A percentile compares a stretch with the other conserved stretches of the same genome.
Evolutionary conservation across 164 flowering plant genomes (phyloP).

Genomic region (Vitis cinerea): DNA sequence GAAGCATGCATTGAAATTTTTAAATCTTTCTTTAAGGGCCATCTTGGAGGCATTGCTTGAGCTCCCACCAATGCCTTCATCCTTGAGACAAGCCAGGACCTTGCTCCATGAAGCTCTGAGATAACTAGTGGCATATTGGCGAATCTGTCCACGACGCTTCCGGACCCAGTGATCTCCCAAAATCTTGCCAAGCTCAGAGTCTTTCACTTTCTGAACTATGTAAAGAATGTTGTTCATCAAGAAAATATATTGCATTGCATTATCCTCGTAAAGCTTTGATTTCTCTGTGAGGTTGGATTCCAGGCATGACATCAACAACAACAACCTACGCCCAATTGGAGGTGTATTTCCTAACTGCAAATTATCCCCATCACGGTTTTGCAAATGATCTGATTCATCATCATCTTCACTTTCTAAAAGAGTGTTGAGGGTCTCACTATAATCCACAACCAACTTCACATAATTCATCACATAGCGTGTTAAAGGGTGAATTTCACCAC

Average conservation of each 20-base stretch:
- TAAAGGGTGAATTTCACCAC: constrained; percentile 74
- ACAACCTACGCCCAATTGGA: constrained; percentile 46
- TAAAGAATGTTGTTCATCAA: constrained; percentile 84
- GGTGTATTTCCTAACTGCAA: constrained; percentile 25
- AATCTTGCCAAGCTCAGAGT: constrained; percentile 68
- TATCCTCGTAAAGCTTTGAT: constrained; percentile 68
- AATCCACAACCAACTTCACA: constrained; percentile 67
- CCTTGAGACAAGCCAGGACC: constrained; percentile 69
- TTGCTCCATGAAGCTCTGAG: constrained; percentile 86
- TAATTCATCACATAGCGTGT: constrained; percentile 90
- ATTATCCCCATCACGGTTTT: constrained; percentile 26
- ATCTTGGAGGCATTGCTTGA: constrained; percentile 62
- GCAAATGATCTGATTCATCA: constrained; percentile 11
- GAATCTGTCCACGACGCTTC: constrained; percentile 61
- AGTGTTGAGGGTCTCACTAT: constrained; percentile 54
- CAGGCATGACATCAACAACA: constrained; percentile 41
- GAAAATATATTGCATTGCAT: constrained; percentile 69
- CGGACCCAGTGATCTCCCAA: constrained; percentile 86
- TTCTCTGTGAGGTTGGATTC: constrained; percentile 82
- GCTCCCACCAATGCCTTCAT: constrained; percentile 78
- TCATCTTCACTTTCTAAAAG: constrained; percentile 37
- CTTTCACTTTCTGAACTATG: constrained; percentile 81
- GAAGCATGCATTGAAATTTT: constrained; percentile 70
- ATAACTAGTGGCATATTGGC: constrained; percentile 71
- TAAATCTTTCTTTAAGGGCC: constrained; percentile 76